phyloP scores from a whole-genome alignment of 1,139 yeast genomes.

The Hansenula anomala region DNA sequence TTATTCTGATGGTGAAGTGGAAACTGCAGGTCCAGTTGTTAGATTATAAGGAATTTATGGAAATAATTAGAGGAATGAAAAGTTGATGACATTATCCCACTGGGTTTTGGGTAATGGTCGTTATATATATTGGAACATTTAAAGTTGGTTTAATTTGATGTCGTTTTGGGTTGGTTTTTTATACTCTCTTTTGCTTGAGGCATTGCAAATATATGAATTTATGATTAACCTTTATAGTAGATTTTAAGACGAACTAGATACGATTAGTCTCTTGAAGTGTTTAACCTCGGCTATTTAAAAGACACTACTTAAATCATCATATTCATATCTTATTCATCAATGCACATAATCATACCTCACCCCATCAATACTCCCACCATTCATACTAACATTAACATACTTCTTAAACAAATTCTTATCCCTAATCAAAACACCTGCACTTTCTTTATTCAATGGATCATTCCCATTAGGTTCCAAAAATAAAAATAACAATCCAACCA shows the following conservation, averaged over 20 bases:
- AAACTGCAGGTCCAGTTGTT: constrained; percentile 23
- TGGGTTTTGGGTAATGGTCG: neutral
- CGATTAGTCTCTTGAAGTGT: no score
- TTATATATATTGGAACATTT: no score
- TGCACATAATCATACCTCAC: constrained; percentile 59
- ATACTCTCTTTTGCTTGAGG: no score
- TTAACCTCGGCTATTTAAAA: no score
- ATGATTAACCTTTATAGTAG: no score
- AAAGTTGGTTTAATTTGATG: no score
- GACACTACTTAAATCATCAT: no score
- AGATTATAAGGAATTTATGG: constrained; percentile 11
- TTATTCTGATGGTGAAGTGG: constrained; percentile 25
- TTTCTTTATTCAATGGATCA: constrained; percentile 89
- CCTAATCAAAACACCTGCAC: constrained; percentile 70
- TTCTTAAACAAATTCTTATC: constrained; percentile 51
- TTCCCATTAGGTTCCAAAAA: constrained; percentile 88
- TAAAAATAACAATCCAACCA: constrained; percentile 81
- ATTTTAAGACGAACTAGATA: no score
- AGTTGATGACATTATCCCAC: neutral
- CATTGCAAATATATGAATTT: no score
- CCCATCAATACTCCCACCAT: constrained; percentile 61
- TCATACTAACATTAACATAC: constrained; percentile 63
- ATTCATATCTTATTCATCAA: neutral
- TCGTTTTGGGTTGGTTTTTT: no score
- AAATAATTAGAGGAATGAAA: no score